Percentiles rank a stretch among this genome's conserved stretches.
These are phyloP conservation scores for Colletotrichum kahawae DNA, from an alignment of 2,329 filamentous ascomycete genomes.

Conservation along the genomic window DNA sequence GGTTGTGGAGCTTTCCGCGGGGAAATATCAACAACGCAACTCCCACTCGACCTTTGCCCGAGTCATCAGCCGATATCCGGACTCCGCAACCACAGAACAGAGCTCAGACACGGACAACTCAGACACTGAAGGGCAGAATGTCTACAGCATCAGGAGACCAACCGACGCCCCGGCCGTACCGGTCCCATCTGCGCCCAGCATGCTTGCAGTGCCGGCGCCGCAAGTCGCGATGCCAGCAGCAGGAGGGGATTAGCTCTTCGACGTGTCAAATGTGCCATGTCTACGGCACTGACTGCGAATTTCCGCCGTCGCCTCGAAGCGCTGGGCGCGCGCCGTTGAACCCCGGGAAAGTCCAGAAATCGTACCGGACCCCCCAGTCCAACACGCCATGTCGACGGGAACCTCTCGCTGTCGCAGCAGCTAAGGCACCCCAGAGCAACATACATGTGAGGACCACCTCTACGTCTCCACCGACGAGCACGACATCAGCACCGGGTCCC, in stretches of 20 bases:
- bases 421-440: background rate
- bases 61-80: conserved; percentile 13
- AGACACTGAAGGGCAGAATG: background rate
- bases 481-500: conserved; percentile 6
- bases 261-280: conserved; percentile 63
- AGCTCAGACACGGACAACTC: background rate
- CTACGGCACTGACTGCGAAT: conserved; percentile 62
- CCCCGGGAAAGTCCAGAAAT: conserved; percentile 18
- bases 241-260: conserved; percentile 55
- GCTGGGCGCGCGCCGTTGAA: conserved; percentile 13
- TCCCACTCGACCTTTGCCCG: conserved; percentile 11
- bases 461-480: conserved; percentile 5
- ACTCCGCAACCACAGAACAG: conserved; percentile 1
- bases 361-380: conserved; percentile 3
- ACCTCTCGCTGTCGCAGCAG: conserved; percentile 4
- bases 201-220: conserved; percentile 64
- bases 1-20: conserved; percentile 19
- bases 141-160: background rate
- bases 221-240: conserved; percentile 62
- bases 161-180: conserved; percentile 52
- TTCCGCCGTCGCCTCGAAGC: conserved; percentile 37
- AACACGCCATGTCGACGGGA: conserved; percentile 8
- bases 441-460: background rate
- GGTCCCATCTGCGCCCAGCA: conserved; percentile 65
- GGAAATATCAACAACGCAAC: conserved; percentile 17